These are phyloP conservation scores for Fagopyrum esculentum DNA, from an alignment of 148 eudicot genomes.

Conservation along the genomic window DNA sequence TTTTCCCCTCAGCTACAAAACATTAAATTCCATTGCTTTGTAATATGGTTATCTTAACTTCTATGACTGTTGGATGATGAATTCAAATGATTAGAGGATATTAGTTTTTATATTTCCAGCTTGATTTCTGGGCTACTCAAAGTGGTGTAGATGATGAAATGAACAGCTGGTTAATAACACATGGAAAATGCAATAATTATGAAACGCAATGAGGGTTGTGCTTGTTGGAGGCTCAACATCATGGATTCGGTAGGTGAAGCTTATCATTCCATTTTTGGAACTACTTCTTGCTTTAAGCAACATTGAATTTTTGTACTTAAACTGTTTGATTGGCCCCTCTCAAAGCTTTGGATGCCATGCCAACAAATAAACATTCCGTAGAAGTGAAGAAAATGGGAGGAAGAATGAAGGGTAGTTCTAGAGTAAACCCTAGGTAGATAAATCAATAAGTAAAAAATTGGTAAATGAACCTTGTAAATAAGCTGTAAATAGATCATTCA, in stretches of 20 bases:
- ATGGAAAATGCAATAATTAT: neutral
- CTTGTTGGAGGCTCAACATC: constrained; percentile 10
- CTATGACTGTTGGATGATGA: neutral
- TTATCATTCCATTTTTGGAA: neutral
- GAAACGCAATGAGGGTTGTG: neutral
- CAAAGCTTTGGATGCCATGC: neutral
- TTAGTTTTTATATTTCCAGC: neutral
- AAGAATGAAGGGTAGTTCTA: neutral
- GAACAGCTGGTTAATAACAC: neutral
- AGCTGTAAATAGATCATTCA: too few species aligned
- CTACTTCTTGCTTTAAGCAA: constrained; percentile 10
- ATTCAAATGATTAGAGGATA: neutral
- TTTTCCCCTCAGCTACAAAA: neutral
- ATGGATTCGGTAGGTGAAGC: constrained; percentile 12
- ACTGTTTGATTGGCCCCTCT: constrained; percentile 3
- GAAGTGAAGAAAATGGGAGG: neutral
- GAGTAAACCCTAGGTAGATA: too few species aligned
- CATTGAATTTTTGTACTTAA: neutral
- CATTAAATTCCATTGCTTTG: neutral
- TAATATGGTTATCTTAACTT: constrained; percentile 1
- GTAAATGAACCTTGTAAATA: too few species aligned
- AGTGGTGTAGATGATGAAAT: neutral
- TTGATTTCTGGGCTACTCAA: neutral
- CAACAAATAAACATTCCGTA: neutral
- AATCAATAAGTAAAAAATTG: too few species aligned